These are phyloP conservation scores for Gamarada debralockiae DNA, from an alignment of 495 filamentous ascomycete genomes.

Conservation along the genomic window DNA sequence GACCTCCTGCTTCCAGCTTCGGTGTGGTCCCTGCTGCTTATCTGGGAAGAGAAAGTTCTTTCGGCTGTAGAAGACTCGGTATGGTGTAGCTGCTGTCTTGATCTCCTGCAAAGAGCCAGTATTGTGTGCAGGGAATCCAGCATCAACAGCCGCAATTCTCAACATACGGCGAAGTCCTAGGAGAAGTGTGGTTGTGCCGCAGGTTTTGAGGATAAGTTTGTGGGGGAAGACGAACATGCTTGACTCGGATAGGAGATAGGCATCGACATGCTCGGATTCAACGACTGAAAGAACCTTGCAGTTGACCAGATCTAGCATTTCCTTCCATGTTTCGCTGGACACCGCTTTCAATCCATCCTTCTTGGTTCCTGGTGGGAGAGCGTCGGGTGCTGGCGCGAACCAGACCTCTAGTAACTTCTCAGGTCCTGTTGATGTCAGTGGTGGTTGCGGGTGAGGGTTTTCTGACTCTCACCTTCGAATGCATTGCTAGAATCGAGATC, in stretches of 20 bases:
- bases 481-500: conserved; percentile 95
- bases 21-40: conserved; percentile 89
- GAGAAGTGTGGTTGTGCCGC: conserved; percentile 93
- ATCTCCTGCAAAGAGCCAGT: conserved; percentile 35
- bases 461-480: conserved; percentile 71
- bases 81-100: conserved; percentile 73
- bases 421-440: conserved; percentile 54
- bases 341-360: conserved; percentile 86
- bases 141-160: conserved; percentile 81
- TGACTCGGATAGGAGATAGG: conserved; percentile 96
- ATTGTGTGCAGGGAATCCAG: conserved; percentile 63
- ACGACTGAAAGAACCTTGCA: conserved; percentile 97
- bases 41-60: conserved; percentile 98
- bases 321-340: conserved; percentile 80
- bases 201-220: conserved; percentile 98
- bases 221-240: conserved; percentile 99
- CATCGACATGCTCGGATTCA: conserved; percentile 92
- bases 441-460: background rate
- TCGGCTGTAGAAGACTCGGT: conserved; percentile 96
- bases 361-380: conserved; percentile 64
- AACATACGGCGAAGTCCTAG: conserved; percentile 84
- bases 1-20: conserved; percentile 97
- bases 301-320: conserved; percentile 95
- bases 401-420: conserved; percentile 99
- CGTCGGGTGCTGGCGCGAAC: conserved; percentile 79